phyloP scores from a whole-genome alignment of 495 filamentous ascomycete genomes.

The Apodospora peruviana region DNA sequence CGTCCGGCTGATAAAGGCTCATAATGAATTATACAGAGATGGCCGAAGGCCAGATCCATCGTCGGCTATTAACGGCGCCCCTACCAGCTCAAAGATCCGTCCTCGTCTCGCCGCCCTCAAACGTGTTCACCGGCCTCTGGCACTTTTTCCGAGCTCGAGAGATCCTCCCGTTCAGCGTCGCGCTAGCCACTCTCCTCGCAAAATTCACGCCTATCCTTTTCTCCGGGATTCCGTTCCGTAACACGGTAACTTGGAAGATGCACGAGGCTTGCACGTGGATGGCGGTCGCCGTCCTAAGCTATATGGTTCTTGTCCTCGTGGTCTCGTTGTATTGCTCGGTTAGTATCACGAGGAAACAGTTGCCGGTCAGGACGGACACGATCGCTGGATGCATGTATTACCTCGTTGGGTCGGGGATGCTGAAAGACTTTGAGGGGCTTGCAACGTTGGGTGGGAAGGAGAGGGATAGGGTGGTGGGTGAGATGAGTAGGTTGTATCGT shows the following conservation, averaged over 20 bases:
- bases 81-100: neutral
- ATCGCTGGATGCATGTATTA: slow-evolving; percentile 28
- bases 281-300: slow-evolving; percentile 12
- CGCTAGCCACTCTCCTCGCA: slow-evolving; percentile 29
- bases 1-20: neutral
- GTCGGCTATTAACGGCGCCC: neutral
- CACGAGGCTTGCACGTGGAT: slow-evolving; percentile 28
- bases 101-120: slow-evolving; percentile 1
- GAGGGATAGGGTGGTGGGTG: neutral
- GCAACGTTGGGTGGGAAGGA: slow-evolving; percentile 11
- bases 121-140: slow-evolving; percentile 1
- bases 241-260: slow-evolving; percentile 26
- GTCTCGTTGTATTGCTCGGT: neutral
- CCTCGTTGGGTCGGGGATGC: slow-evolving; percentile 22
- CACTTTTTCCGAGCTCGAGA: neutral
- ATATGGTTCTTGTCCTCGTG: neutral
- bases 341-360: neutral
- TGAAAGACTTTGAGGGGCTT: slow-evolving; percentile 19
- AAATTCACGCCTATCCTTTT: slow-evolving; percentile 35
- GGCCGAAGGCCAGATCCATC: neutral
- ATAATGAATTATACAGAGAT: neutral
- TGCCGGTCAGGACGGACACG: neutral
- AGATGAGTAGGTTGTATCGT: neutral
- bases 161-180: slow-evolving; percentile 5
- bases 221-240: slow-evolving; percentile 31